Percentiles rank a stretch among this genome's conserved stretches.
Conservation (phyloP, 495 filamentous ascomycete genomes). For the Annulohypoxylon moriforme region DNA sequence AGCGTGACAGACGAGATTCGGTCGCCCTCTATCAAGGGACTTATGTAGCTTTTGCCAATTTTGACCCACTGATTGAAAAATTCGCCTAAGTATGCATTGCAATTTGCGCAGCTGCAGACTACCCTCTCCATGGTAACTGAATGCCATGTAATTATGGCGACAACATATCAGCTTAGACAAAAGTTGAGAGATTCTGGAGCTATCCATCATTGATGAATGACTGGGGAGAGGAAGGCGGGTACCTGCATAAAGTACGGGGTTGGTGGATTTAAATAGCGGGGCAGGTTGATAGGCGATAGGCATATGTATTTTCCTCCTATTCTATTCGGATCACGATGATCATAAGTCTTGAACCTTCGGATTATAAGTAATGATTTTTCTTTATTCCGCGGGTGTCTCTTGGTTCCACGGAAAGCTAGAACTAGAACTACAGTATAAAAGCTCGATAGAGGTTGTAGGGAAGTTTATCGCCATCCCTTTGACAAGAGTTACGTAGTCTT, state of each 20-base stretch:
- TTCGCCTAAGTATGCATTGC: constrained; percentile 49
- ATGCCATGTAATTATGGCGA: background rate
- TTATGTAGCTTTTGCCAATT: constrained; percentile 57
- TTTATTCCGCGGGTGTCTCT: no score
- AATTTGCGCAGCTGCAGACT: constrained; percentile 54
- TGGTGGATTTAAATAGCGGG: constrained; percentile 9
- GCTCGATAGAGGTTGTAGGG: no score
- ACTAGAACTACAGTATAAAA: no score
- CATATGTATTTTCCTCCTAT: no score
- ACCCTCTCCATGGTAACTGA: constrained; percentile 47
- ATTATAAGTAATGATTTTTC: no score
- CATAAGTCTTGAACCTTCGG: no score
- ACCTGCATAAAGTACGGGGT: constrained; percentile 19
- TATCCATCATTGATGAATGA: background rate
- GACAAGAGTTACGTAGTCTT: no score
- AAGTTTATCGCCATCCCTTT: no score
- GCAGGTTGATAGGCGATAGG: background rate
- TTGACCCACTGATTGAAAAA: constrained; percentile 59
- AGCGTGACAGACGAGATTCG: constrained; percentile 28
- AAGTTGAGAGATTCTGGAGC: background rate
- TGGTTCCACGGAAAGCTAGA: no score
- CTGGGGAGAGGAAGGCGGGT: constrained; percentile 2
- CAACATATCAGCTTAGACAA: background rate
- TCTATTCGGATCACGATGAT: no score
- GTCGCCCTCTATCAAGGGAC: constrained; percentile 49